These are phyloP conservation scores for Lignosus rhinocerotis DNA, from an alignment of 1,284 basidiomycete species.

Conservation along the genomic window DNA sequence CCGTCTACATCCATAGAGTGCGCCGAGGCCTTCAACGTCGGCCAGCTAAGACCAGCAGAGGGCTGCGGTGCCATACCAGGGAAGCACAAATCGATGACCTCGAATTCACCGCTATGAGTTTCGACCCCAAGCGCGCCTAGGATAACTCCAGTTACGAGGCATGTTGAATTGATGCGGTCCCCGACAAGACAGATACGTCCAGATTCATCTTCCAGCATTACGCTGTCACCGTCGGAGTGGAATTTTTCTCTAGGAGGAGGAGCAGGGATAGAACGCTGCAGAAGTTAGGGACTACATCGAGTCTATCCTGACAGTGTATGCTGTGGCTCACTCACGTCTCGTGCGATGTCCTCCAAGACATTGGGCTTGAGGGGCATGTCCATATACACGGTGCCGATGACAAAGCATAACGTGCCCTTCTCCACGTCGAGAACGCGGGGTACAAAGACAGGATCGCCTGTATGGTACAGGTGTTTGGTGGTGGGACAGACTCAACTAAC, in stretches of 20 bases:
- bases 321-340: slow-evolving; percentile 67
- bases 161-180: slow-evolving; percentile 50
- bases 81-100: slow-evolving; percentile 90
- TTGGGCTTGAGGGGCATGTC: slow-evolving; percentile 99
- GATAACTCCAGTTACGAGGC: slow-evolving; percentile 89
- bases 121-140: slow-evolving; percentile 90
- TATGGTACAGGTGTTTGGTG: not conserved
- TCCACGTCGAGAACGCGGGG: slow-evolving; percentile 88
- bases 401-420: slow-evolving; percentile 84
- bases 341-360: slow-evolving; percentile 90
- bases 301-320: not conserved
- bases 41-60: slow-evolving; percentile 28
- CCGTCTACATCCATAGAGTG: slow-evolving; percentile 47
- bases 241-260: slow-evolving; percentile 77
- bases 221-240: slow-evolving; percentile 74
- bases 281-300: not conserved
- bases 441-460: slow-evolving; percentile 75
- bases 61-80: slow-evolving; percentile 76
- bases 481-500: not conserved
- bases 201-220: slow-evolving; percentile 95
- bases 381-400: slow-evolving; percentile 95
- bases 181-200: slow-evolving; percentile 91
- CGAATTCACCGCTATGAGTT: slow-evolving; percentile 87
- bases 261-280: slow-evolving; percentile 85
- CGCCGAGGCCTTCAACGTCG: slow-evolving; percentile 31